A percentile compares a stretch with the other conserved stretches of the same genome.
These are phyloP conservation scores for Beauveria pseudobassiana DNA, from an alignment of 2,329 filamentous ascomycete genomes.

Conservation along the genomic window DNA sequence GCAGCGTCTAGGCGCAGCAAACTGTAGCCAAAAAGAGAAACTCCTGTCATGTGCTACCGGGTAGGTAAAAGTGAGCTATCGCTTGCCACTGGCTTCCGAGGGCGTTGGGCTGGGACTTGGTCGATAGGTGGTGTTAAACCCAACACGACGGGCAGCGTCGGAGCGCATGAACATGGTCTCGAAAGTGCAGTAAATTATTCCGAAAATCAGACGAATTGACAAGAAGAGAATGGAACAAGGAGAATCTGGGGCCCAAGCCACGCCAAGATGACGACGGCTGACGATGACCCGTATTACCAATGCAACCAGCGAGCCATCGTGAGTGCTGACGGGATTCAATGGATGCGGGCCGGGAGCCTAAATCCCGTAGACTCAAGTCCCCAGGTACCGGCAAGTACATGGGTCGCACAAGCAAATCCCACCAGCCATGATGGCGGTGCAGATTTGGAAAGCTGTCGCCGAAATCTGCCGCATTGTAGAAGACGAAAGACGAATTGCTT, in stretches of 20 bases:
- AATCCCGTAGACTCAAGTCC: neutral
- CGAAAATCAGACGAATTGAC: no score
- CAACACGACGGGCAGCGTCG: neutral
- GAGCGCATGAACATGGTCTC: neutral
- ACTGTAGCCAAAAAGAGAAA: neutral
- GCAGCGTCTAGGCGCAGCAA: neutral
- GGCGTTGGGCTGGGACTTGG: slow-evolving; percentile 5
- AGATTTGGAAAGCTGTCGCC: neutral
- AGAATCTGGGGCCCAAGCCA: neutral
- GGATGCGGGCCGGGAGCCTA: neutral
- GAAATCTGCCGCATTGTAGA: neutral
- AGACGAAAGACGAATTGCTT: neutral
- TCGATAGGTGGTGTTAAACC: neutral
- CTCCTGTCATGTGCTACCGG: slow-evolving; percentile 5
- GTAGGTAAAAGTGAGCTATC: slow-evolving; percentile 6
- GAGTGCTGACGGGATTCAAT: slow-evolving; percentile 1
- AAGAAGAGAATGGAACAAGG: no score
- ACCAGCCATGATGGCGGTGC: neutral
- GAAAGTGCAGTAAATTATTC: neutral
- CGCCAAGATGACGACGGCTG: slow-evolving; percentile 1
- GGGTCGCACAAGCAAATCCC: neutral
- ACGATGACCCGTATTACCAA: neutral
- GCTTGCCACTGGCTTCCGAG: neutral
- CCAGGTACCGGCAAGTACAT: slow-evolving; percentile 2
- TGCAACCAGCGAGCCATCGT: neutral